phyloP scores from a whole-genome alignment of 2,329 filamentous ascomycete genomes.

The Clarireedia paspali region DNA sequence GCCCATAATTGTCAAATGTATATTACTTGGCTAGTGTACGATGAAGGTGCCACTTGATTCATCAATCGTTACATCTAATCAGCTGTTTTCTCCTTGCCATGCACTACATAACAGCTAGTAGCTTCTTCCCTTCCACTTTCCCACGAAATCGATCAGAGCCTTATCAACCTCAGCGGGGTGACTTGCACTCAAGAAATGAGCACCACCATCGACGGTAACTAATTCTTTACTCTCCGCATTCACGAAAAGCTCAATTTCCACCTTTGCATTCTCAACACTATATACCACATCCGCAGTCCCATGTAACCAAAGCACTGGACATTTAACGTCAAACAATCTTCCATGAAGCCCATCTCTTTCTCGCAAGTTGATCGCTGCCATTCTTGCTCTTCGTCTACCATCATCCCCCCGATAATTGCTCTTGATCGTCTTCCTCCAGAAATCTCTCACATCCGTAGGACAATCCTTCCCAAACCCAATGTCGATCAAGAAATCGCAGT shows the following conservation, averaged over 20 bases:
- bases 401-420: constrained; percentile 42
- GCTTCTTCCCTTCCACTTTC: not conserved
- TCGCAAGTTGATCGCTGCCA: constrained; percentile 38
- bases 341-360: constrained; percentile 41
- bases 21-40: no score
- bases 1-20: no score
- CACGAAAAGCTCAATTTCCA: constrained; percentile 45
- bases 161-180: constrained; percentile 10
- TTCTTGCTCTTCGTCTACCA: constrained; percentile 40
- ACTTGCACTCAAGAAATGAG: constrained; percentile 41
- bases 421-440: constrained; percentile 41
- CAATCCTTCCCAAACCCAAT: constrained; percentile 38
- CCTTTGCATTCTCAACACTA: constrained; percentile 32
- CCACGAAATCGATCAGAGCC: constrained; percentile 14
- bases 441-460: constrained; percentile 31
- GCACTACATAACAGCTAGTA: no score
- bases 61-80: no score
- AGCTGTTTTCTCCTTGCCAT: no score
- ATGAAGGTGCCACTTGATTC: no score
- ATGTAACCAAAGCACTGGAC: constrained; percentile 41
- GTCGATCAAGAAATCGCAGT: constrained; percentile 37
- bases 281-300: constrained; percentile 40
- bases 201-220: constrained; percentile 36
- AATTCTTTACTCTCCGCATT: constrained; percentile 37
- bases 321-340: constrained; percentile 40